Base-by-base conservation (phyloP, 345 rosid genomes). In the Rhizophora apiculata region DNA sequence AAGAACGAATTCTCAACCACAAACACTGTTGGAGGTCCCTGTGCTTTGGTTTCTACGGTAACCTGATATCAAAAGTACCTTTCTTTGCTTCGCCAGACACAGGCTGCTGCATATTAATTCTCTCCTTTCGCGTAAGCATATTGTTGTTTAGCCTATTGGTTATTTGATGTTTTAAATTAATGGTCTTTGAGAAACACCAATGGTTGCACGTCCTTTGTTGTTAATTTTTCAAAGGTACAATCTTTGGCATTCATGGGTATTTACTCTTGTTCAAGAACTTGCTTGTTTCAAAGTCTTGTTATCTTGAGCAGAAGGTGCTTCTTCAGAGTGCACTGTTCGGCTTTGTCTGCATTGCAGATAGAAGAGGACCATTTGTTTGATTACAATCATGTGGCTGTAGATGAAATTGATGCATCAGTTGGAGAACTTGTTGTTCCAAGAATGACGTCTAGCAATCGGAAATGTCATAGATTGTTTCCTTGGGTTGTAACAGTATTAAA, bases 281-380 rank as follows among this genome's bases (percentile, higher is more conserved):
- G 80, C 60, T 51, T 60, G 37, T 9, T 51, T 60, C 65, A 60
- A 8, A 19, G 57, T 22, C 9, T 68, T 7, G 63, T 57, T 64
- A 15, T 48, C 21, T 62, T 19, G 6, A 29, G 13, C 36, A 39
- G 71, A 66, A 73, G n/a, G 4, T 67, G 36, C 22, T n/a, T 29
- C 46, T 64, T 73, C 49, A 60, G 72, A n/a, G 57, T 51, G 36
- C 64, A 56, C 60, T 68, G 49, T 62, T 67, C 72, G 10, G 78
- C 75, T 60, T 34, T 79, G 34, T 74, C 83, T 30, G 82, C 80
- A 21, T 62, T 76, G 54, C 43, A 68, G 58, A 69, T 73, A 67
- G 84, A 83, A 68, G 84, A 83, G 46, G 80, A 82, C 74, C 63
- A 68, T 3, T 63, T 64, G 65, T 70, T 75, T 58, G 81, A 78